Base-by-base conservation (phyloP, 1,139 yeast species). In the Candida sojae region DNA sequence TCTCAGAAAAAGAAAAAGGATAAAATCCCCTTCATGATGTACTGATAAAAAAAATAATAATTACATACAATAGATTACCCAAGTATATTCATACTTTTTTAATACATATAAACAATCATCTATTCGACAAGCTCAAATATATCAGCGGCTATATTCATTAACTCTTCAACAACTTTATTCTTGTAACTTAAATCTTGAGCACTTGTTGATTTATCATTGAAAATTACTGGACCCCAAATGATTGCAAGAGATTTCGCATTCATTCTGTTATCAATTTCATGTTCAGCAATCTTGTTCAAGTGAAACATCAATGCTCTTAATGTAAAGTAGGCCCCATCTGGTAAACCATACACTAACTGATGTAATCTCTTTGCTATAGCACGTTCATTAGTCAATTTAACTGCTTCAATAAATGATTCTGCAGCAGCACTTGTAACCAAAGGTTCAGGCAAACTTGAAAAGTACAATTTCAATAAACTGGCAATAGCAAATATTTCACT, bases 281-380 rank as follows among this genome's bases (percentile, higher is more conserved):
- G 77, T 26, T 80, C 78, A 31, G 87, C 83, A 7, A 93, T 86
- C 47, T 86, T 80, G 57, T 87, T 84, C 55, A 93, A 78, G 65
- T 93, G 99, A 75, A 92, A 89, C 4, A 91, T 74, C 54, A 93
- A 73, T 36, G 90, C 83, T 57, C 98, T 75, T 57, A 93, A 75
- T 0, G 98, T 92, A 72, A 96, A 91, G 66, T 93, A 93, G 49
- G 95, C 91, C 1, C 96, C 95, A 67, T 93, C 99, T 0, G 98
- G 97, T 48, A 93, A 77, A 57, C 88, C 88, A 68, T 86, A 93
- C 42, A 93, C 89, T 50, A 89, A 79, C 45, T 90, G 90, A 66
- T 93, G 99, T 58, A 93, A 75, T 53, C 86, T 87, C 58, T 90
- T 91, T 47, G 79, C 79, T 43, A 90, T 83, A 47, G 62, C 72